Conservation (phyloP, 2,329 filamentous ascomycete genomes). For the Zasmidium angulare region DNA sequence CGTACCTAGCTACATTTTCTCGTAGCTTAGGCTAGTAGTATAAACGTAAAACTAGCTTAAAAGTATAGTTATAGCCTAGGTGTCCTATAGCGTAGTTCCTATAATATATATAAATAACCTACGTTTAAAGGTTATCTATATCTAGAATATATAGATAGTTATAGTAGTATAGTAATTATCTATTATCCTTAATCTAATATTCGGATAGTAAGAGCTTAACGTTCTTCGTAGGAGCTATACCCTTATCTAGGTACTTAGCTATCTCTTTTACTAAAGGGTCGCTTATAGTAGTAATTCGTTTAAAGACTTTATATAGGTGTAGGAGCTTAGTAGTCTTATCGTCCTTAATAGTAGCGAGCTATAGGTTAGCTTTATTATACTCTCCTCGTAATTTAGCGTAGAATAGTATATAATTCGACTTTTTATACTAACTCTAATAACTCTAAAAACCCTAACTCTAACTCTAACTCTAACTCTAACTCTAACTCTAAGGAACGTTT, state of each 20-base stretch:
- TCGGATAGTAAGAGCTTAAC: neutral
- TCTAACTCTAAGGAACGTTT: neutral
- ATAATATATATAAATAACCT: neutral
- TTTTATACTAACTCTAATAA: too few relatives aligned
- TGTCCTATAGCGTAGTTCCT: neutral
- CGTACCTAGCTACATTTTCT: neutral
- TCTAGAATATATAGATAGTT: neutral
- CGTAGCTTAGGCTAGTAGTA: constrained; percentile 2
- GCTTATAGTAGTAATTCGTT: neutral
- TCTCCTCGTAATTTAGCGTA: too few relatives aligned
- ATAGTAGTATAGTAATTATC: neutral
- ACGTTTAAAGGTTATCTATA: neutral
- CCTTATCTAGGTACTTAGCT: neutral
- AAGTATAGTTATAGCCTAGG: neutral
- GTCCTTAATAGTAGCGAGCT: neutral
- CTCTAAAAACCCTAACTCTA: too few relatives aligned
- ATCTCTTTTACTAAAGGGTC: neutral
- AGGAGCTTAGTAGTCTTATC: neutral
- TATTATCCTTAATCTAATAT: neutral
- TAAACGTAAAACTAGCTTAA: neutral
- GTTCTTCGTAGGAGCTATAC: neutral
- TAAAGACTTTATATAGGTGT: neutral
- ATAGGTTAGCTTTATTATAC: too few relatives aligned
- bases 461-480: too few relatives aligned
- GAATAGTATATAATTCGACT: too few relatives aligned